A percentile compares a stretch with the other conserved stretches of the same genome.
Conservation (phyloP, 768 basidiomycete species). For the Suillus sp. region DNA sequence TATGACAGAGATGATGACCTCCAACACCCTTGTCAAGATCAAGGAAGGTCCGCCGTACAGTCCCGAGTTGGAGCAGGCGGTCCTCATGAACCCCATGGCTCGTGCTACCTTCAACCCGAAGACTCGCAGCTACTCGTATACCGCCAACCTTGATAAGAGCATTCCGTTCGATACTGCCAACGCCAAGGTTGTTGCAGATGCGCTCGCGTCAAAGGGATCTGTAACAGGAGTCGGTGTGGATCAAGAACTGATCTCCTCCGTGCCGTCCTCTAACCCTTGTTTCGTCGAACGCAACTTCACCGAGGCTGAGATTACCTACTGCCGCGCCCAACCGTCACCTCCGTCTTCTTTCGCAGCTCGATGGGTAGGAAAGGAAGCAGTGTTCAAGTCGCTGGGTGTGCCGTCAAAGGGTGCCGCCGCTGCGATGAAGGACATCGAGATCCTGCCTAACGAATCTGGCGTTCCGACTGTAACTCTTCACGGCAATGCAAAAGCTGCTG, state of each 20-base stretch:
- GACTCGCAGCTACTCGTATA: conserved; percentile 85
- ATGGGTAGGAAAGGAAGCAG: conserved; percentile 97
- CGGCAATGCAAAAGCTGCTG: conserved; percentile 78
- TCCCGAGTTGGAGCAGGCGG: conserved; percentile 80
- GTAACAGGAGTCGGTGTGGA: conserved; percentile 85
- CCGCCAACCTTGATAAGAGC: conserved; percentile 56
- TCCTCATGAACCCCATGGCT: conserved; percentile 91
- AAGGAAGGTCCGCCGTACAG: conserved; percentile 92
- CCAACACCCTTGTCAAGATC: conserved; percentile 90
- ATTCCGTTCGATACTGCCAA: conserved; percentile 65
- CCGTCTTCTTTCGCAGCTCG: conserved; percentile 92
- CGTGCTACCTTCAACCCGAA: conserved; percentile 81
- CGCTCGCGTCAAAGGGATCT: conserved; percentile 37
- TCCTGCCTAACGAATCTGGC: conserved; percentile 77
- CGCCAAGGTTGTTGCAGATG: conserved; percentile 59
- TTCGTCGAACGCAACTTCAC: conserved; percentile 96
- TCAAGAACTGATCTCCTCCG: conserved; percentile 91
- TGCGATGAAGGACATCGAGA: conserved; percentile 97
- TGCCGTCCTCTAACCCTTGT: conserved; percentile 85
- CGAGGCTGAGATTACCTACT: conserved; percentile 83
- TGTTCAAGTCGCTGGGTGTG: conserved; percentile 94
- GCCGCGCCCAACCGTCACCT: conserved; percentile 81
- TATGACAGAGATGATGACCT: conserved; percentile 96
- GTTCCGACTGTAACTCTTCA: conserved; percentile 76
- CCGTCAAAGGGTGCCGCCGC: conserved; percentile 91